Evolutionary conservation across 106 monocot genomes (phyloP), one percentile per base, ranked within the genome.

Genomic region (Triglochin maritima): DNA sequence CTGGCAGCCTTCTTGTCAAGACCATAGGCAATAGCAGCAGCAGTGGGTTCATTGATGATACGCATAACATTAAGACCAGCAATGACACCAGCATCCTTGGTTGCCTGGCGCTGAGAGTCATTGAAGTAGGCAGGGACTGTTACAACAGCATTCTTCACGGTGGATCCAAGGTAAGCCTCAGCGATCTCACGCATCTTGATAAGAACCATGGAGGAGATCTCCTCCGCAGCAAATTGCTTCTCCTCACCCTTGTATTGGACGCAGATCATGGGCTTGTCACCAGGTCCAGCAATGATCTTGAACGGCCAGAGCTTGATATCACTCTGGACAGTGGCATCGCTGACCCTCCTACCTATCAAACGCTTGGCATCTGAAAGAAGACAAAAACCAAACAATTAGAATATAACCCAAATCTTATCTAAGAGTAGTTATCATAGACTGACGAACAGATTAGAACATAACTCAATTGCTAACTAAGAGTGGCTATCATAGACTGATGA

Each of bases 1-100:
- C 74, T 74, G 47, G 67, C 17, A 7, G 74, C 74, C 52, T 74
- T 74, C 74, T 74, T 74, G 66, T 74, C 74, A 44, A 74, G 74
- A 4, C 74, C 74, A 44, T 74, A 74, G 7, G 71, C 68, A 56
- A 68, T 68, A 13, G 68, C 71, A 50, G 71, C 71, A 16, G 71
- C 71, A 7, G 71, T 71, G 17, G 71, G 71, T 43, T 71, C 71
- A 42, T 71, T 71, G 47, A 71, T 71, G 9, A 71, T 71, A 50
- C 71, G 59, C 71, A 71, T 71, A 29, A 71, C 71, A 61, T 71
- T 71, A 9, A 71, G 51, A 13, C 71, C 71, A 10, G 71, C 71
- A 61, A 71, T 71, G 3, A 71, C 71, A 61, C 71, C 71, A 5
- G 71, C 60, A 61, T 71, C 71, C 71, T 71, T 71, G 2, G 71